These are phyloP conservation scores for Hypoxylon sp. DNA, from an alignment of 2,329 filamentous ascomycete species.

Conservation along the genomic window DNA sequence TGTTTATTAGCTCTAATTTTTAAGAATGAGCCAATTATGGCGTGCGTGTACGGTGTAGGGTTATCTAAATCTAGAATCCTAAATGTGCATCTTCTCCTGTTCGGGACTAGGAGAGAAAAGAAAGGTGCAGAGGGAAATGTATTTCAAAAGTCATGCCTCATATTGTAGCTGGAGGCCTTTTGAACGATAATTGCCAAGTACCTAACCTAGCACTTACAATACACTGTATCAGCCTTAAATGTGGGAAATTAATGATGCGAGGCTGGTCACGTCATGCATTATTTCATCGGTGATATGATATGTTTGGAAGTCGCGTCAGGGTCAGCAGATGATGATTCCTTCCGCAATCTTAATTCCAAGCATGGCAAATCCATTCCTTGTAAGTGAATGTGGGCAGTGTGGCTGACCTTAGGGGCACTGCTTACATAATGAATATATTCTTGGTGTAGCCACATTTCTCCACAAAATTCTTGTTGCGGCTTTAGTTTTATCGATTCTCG, in stretches of 20 bases:
- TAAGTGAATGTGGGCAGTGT: neutral
- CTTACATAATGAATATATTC: neutral
- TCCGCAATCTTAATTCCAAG: constrained; percentile 13
- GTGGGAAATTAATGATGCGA: constrained; percentile 34
- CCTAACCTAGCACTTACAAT: neutral
- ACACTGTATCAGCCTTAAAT: constrained; percentile 12
- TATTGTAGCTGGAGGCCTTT: neutral
- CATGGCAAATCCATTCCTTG: neutral
- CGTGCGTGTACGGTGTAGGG: neutral
- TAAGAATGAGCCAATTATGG: constrained; percentile 1
- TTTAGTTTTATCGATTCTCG: neutral
- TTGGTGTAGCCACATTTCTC: neutral
- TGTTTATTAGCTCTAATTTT: neutral
- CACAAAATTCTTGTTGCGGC: neutral
- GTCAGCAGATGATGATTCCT: constrained; percentile 11
- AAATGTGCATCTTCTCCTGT: constrained; percentile 2
- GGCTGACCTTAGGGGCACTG: neutral
- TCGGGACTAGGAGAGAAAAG: neutral
- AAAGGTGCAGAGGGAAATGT: neutral
- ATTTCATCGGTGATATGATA: constrained; percentile 6
- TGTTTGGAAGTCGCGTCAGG: constrained; percentile 4
- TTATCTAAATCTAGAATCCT: neutral
- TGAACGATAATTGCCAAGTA: neutral
- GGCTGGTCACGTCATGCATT: constrained; percentile 20
- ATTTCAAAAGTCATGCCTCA: neutral